These are phyloP conservation scores for Trametes cubensis DNA, from an alignment of 768 basidiomycete genomes.

Conservation along the genomic window DNA sequence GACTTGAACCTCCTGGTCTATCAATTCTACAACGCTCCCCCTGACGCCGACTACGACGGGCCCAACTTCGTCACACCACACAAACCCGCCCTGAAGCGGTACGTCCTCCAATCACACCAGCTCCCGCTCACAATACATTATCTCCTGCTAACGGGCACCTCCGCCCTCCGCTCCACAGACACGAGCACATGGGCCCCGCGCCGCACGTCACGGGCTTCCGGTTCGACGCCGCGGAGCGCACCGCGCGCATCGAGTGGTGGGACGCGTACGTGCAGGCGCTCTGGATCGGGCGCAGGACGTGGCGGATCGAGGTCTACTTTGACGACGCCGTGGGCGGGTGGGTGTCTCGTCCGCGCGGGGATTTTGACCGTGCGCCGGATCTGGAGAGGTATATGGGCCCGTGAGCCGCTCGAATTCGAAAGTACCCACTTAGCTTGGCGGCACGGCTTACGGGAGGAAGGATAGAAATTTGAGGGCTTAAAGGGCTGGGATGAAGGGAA, in stretches of 20 bases:
- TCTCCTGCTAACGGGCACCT: no score
- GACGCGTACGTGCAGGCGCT: not conserved
- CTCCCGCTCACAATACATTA: no score
- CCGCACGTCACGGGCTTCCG: conserved; percentile 8
- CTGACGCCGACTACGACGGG: not conserved
- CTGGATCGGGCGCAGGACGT: conserved; percentile 7
- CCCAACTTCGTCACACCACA: not conserved
- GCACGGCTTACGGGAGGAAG: no score
- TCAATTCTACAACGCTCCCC: not conserved
- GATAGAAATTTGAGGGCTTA: no score
- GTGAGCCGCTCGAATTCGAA: not conserved
- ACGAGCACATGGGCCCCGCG: conserved; percentile 10
- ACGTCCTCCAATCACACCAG: not conserved
- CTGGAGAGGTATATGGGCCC: not conserved
- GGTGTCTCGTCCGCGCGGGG: conserved; percentile 10
- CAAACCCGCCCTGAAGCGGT: not conserved
- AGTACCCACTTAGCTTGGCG: no score
- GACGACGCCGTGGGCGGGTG: conserved; percentile 5
- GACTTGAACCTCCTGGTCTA: conserved; percentile 7
- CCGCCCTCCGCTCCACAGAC: not conserved
- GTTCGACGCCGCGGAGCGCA: not conserved
- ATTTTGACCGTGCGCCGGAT: not conserved
- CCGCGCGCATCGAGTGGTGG: conserved; percentile 12
- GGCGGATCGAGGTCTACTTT: conserved; percentile 11
- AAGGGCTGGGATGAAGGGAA: no score